Base-by-base conservation (phyloP, 164 flowering plant genomes). In the Vitis riparia region DNA sequence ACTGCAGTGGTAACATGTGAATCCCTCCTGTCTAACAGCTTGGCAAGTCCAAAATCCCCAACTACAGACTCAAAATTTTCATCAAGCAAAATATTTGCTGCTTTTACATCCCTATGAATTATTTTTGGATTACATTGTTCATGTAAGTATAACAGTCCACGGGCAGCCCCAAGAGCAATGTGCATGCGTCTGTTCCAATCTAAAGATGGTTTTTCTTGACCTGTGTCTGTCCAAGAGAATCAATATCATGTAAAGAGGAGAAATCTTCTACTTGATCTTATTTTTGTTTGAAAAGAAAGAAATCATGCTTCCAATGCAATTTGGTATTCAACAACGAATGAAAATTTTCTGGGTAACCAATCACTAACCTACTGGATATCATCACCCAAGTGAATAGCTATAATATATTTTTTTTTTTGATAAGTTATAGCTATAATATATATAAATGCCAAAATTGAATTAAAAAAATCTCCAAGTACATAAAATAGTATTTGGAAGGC, bases 1-100 rank as follows among this genome's bases (percentile, higher is more conserved):
- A 96, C 99, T 23, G 98, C 99, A 68, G 99, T 95, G 14, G 99
- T 93, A 66, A 95, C 97, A 77, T 95, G 99, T 67, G 99, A 91
- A 71, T 91, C 98, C 67, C 91, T 79, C 32, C 69, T 71, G 77
- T 96, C 97, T 71, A 93, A 75, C 59, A 96, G 82, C 81, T 93
- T 96, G 5, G 98, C 99, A 52, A 96, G 88, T 14, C 99, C 99
- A 67, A 96, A 96, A 83, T 96, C 99, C 52, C 97, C 99, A 51
- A 96, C 98, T 32, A 96, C 88, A 8, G 94, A 98, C 82, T 93
- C 99, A 80, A 91, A 93, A 67, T 83, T 84, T 79, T 89, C 97
- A 76, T 96, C 98, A 10, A 96, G 97, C 62, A 91, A 82, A 67
- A 96, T 93, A 66, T 96, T 96, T 55, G 98, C 99, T 52, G 99